Evolutionary conservation across 345 rosid genomes (phyloP).

Genomic region (Melaleuca alternifolia): DNA sequence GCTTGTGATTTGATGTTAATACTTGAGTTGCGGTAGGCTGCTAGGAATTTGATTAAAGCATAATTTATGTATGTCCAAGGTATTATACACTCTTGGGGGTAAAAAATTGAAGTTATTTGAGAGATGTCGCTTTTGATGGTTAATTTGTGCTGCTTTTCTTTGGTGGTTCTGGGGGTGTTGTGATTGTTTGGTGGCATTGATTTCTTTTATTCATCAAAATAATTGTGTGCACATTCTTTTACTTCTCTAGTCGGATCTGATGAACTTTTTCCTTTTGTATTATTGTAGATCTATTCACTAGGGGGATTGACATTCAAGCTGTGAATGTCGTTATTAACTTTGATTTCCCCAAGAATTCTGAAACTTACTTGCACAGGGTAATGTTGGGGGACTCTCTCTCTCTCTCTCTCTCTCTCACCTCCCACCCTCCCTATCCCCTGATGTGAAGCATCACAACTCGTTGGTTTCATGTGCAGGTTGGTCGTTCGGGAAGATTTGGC

Average conservation of each 20-base stretch:
- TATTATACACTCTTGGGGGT: not conserved
- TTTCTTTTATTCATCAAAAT: not conserved
- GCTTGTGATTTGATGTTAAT: not conserved
- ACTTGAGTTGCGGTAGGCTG: not conserved
- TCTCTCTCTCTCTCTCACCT: not conserved
- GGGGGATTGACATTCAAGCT: conserved; percentile 99
- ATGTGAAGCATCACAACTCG: not conserved
- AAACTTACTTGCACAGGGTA: conserved; percentile 99
- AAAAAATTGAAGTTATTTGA: not conserved
- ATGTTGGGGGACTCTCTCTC: not conserved
- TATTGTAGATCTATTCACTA: conserved; percentile 84
- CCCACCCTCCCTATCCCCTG: not conserved
- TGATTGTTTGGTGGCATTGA: not conserved
- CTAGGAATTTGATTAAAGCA: not conserved
- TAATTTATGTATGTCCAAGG: not conserved
- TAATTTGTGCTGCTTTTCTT: not conserved
- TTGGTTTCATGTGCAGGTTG: conserved; percentile 45
- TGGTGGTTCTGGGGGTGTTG: not conserved
- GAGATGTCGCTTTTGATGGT: not conserved
- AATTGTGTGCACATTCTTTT: not conserved
- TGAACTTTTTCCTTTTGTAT: not conserved
- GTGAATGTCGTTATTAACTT: conserved; percentile 98
- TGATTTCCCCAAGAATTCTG: conserved; percentile 93
- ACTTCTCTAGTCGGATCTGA: too few relatives aligned
- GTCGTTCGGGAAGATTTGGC: conserved; percentile 98